These are phyloP conservation scores for Taphrina wiesneri DNA, from an alignment of 1,139 yeast genomes.

Conservation along the genomic window DNA sequence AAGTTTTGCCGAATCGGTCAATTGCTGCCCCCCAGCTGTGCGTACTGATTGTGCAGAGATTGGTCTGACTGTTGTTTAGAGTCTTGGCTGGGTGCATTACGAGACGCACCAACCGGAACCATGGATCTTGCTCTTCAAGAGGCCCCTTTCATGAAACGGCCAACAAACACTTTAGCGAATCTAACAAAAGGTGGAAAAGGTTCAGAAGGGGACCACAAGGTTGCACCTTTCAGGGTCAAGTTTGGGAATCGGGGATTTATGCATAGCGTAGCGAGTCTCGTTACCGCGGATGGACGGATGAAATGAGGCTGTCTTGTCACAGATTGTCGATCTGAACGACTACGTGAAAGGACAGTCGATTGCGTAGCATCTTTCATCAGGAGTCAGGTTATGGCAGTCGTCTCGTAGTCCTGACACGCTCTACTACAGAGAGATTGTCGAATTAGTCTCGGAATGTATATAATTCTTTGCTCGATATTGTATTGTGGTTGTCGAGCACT, in stretches of 20 bases:
- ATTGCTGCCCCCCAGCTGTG: neutral
- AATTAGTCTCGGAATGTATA: no score
- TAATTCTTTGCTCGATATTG: no score
- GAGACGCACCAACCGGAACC: conserved; percentile 99
- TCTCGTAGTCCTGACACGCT: no score
- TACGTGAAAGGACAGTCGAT: neutral
- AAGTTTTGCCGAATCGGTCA: neutral
- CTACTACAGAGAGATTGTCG: no score
- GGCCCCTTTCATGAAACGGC: conserved; percentile 14
- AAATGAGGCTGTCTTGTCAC: neutral
- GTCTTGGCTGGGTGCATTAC: conserved; percentile 97
- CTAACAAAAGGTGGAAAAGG: neutral
- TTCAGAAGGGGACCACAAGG: neutral
- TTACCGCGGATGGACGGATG: neutral
- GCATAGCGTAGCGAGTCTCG: neutral
- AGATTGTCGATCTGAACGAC: neutral
- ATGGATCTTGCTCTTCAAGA: conserved; percentile 83
- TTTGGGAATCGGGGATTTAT: neutral
- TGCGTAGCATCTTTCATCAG: neutral
- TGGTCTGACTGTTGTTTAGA: conserved; percentile 42
- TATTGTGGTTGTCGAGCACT: no score
- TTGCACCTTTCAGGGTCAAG: neutral
- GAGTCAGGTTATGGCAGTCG: no score
- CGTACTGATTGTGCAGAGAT: neutral
- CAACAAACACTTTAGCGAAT: neutral